Evolutionary conservation across 495 filamentous ascomycete species (phyloP).

Genomic region (Tetracladium setigerum): DNA sequence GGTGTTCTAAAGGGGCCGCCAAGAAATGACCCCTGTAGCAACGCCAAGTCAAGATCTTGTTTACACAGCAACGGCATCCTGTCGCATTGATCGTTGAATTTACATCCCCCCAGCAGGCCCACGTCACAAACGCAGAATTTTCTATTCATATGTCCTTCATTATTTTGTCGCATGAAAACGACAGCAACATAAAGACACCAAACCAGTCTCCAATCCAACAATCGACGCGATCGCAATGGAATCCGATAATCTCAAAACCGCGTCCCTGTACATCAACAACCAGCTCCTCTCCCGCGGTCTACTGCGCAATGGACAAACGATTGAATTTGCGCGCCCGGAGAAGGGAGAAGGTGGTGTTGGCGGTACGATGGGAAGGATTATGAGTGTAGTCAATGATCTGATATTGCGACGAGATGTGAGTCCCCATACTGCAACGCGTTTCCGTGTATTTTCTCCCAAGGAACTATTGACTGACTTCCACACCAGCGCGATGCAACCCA

Average conservation of each 20-base stretch:
- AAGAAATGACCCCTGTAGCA: too few species aligned
- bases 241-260: conserved; percentile 70
- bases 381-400: conserved; percentile 88
- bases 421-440: conserved; percentile 6
- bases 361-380: conserved; percentile 74
- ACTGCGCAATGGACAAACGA: conserved; percentile 71
- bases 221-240: conserved; percentile 50
- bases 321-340: conserved; percentile 77
- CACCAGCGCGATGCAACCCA: conserved; percentile 78
- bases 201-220: background rate
- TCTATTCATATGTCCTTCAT: too few species aligned
- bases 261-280: conserved; percentile 94
- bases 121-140: too few species aligned
- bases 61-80: too few species aligned
- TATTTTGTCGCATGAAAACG: too few species aligned
- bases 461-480: background rate
- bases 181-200: too few species aligned
- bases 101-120: too few species aligned
- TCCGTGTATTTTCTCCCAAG: background rate
- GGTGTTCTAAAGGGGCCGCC: too few species aligned
- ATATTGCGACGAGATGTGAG: conserved; percentile 74
- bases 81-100: too few species aligned
- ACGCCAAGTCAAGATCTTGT: too few species aligned
- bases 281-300: conserved; percentile 84
- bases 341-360: conserved; percentile 55